Evolutionary conservation across 73 alveolate species (phyloP), one percentile per base, ranked within the genome.

Genomic region (Paramecium pentaurelia): DNA sequence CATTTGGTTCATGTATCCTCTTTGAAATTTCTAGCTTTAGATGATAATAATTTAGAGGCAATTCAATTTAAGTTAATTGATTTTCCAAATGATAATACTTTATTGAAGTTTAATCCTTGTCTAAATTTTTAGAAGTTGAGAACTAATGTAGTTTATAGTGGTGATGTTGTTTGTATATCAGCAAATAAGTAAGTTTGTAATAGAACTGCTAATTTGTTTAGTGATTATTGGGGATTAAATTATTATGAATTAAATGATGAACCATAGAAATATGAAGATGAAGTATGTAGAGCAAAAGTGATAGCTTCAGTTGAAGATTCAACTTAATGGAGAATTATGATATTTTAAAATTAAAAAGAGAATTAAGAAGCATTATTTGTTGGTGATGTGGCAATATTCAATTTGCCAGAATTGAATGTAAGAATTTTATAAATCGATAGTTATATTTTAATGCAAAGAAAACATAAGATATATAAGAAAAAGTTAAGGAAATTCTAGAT

Each of bases 1-100:
- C 90, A 77, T 42, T 77, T 77, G 20, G 90, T 77, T 42, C 90
- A 77, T 77, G 71, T 77, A 8, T 77, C 68, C n/a, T 77, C 90
- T 38, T 22, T 77, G 40, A 77, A 45, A 77, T 77, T 77, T 77
- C n/a, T 77, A 6, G 68, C 90, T 12, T 18, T 77, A 11, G 90
- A 77, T 77, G 90, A 77, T 40, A 34, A 42, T 10, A 77, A 77
- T 77, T 42, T 77, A 18, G 90, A 77, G 40, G 90, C 40, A n/a
- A 28, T 77, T 49, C 49, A 80, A 47, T 80, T 80, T 58, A 80
- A 80, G 58, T 27, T 80, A 47, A 44, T 80, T 18, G 91, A 80
- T 44, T 80, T 42, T 7, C 77, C 77, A 11, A 80, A 40, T 20
- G 77, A 44, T 16, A 80, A 49, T 36, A 45, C 75, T 6, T 22